Percentiles rank a stretch among this genome's conserved stretches.
phyloP scores from a whole-genome alignment of 2,329 filamentous ascomycete species.

The Xylariaceae sp. region DNA sequence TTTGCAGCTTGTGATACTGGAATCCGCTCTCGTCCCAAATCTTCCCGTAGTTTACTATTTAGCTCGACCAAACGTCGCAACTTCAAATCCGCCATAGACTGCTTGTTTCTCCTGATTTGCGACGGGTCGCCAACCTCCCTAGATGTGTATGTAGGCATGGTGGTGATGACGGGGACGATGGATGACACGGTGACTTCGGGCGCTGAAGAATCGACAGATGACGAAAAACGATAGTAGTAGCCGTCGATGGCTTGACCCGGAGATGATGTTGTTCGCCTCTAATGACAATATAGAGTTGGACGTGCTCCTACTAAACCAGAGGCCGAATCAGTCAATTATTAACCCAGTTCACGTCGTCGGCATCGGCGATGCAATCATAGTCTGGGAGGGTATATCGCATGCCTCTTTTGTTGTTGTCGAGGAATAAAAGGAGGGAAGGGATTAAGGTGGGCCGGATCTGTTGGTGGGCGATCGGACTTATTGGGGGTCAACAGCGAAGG shows the following conservation, averaged over 20 bases:
- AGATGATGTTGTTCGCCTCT: constrained; percentile 5
- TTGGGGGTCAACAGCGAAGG: constrained; percentile 11
- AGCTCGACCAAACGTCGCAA: constrained; percentile 92
- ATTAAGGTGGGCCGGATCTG: constrained; percentile 1
- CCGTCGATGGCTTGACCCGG: constrained; percentile 23
- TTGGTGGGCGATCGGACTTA: constrained; percentile 10
- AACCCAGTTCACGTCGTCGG: constrained; percentile 8
- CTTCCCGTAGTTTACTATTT: constrained; percentile 92
- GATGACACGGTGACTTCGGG: constrained; percentile 21
- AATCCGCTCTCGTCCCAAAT: constrained; percentile 90
- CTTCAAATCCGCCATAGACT: constrained; percentile 98
- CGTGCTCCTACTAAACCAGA: constrained; percentile 11
- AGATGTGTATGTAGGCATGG: constrained; percentile 63
- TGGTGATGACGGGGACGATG: constrained; percentile 43
- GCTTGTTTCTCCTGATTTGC: constrained; percentile 86
- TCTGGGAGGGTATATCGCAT: constrained; percentile 2
- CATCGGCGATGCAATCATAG: constrained; percentile 1
- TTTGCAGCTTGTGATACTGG: constrained; percentile 91
- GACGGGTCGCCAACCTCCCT: constrained; percentile 64
- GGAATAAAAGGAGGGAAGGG: constrained; percentile 11
- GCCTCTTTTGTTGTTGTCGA: constrained; percentile 9
- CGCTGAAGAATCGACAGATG: constrained; percentile 17
- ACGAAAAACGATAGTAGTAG: constrained; percentile 20
- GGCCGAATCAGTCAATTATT: constrained; percentile 11
- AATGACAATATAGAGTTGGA: constrained; percentile 11